A percentile compares a stretch with the other conserved stretches of the same genome.
phyloP scores from a whole-genome alignment of 139 green algal species.

The Chlamydomonas sp. region DNA sequence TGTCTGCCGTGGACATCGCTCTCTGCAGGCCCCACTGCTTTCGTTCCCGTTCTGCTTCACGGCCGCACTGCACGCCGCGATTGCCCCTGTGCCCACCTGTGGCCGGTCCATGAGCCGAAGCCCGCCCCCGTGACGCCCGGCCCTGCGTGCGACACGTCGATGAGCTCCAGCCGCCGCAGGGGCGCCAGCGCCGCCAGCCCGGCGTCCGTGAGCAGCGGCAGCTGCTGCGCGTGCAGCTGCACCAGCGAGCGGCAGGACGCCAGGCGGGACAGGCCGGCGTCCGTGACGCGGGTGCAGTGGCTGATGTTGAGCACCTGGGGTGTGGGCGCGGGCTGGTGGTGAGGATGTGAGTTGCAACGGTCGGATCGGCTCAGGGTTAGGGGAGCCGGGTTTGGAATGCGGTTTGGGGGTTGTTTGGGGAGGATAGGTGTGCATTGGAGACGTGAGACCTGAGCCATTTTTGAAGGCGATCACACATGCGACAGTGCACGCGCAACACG shows the following conservation, averaged over 20 bases:
- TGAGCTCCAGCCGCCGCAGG: slow-evolving; percentile 37
- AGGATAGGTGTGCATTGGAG: too few species aligned
- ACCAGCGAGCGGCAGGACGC: slow-evolving; percentile 1
- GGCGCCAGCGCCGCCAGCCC: slow-evolving; percentile 41
- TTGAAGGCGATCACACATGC: too few species aligned
- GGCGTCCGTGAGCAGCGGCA: slow-evolving; percentile 30
- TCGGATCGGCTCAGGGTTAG: too few species aligned
- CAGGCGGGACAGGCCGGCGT: slow-evolving; percentile 28
- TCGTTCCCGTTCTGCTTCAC: too few species aligned
- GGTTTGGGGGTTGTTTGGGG: too few species aligned
- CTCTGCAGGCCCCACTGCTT: too few species aligned
- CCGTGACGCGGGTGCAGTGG: slow-evolving; percentile 33
- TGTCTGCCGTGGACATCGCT: too few species aligned
- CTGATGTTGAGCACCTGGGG: slow-evolving; percentile 49
- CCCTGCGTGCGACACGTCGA: slow-evolving; percentile 36
- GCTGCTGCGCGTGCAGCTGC: slow-evolving; percentile 10
- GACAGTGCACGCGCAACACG: too few species aligned
- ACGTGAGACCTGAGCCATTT: too few species aligned
- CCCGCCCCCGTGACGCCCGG: slow-evolving; percentile 23
- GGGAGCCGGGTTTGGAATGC: too few species aligned
- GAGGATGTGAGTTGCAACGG: background rate
- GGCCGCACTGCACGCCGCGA: too few species aligned
- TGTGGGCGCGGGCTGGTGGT: background rate
- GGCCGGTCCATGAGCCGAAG: slow-evolving; percentile 6
- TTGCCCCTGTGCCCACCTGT: background rate